Evolutionary conservation across 768 basidiomycete species (phyloP), one percentile per base, ranked within the genome.

Genomic region (Boletus vermiculosoides): DNA sequence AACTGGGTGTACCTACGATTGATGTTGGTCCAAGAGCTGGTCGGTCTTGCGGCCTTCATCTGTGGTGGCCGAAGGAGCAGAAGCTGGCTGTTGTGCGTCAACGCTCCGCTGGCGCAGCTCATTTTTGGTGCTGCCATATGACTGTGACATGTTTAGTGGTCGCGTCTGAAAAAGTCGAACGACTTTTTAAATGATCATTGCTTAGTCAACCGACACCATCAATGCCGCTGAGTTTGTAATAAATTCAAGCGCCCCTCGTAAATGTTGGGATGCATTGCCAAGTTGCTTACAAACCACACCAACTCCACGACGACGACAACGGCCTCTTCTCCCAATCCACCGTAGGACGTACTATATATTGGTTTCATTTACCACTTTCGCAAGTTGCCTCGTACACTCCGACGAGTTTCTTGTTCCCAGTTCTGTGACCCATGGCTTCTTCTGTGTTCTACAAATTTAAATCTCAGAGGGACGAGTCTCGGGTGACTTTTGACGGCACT

Each of bases 361-460:
- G 40, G 52, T 55, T 56, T 42, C 58, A 34, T 61, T 48, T 36
- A 50, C 48, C 22, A 28, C 37, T 28, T 15, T 28, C 55, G 22
- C 28, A 12, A 31, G 45, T 59, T 61, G 60, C 59, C 28, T 57
- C 60, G 60, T 64, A 53, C 59, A 55, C 31, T 47, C 34, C 60
- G 50, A 45, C 63, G 56, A 45, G 39, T 61, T 60, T 51, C n/a
- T 52, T 54, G 40, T 50, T 46, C 50, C 45, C 52, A 46, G 55
- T 56, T 41, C 42, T 63, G 58, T 62, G 51, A 31, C 31, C 53
- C 60, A 89, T 89, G 92, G 84, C 91, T 67, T 96, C 94, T 69
- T 94, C 92, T 76, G 93, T 98, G 72, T 97, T 94, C 78, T 98
- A 96, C 86, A 90, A 89, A 77, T 99, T 97, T 87, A 92, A 87